phyloP scores from a whole-genome alignment of 2,329 filamentous ascomycete species.

The Trichoderma cornu-damae region DNA sequence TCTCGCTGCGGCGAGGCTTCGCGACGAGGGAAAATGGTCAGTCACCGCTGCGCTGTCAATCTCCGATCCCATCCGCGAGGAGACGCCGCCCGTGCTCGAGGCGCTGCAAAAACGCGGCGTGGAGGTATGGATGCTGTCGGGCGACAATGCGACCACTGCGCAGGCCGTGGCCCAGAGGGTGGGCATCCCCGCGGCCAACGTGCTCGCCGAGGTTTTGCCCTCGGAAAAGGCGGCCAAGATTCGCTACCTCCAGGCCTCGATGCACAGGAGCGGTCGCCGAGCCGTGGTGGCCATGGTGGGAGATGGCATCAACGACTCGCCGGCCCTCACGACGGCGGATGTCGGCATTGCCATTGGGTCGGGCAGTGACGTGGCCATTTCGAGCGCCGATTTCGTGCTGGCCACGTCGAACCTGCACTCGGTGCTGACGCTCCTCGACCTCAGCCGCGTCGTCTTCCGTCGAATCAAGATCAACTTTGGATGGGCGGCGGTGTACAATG shows the following conservation, averaged over 20 bases:
- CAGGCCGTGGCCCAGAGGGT: conserved; percentile 69
- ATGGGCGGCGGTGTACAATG: conserved; percentile 81
- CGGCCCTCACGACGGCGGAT: conserved; percentile 73
- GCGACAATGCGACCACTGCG: conserved; percentile 84
- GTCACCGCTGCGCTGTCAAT: conserved; percentile 67
- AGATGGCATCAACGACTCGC: conserved; percentile 85
- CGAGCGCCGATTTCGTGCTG: conserved; percentile 75
- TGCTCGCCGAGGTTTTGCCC: conserved; percentile 83
- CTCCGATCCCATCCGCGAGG: conserved; percentile 73
- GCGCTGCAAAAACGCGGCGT: conserved; percentile 61
- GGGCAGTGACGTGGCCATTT: conserved; percentile 79
- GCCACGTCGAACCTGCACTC: conserved; percentile 65
- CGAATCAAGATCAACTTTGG: conserved; percentile 80
- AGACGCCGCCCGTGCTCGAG: conserved; percentile 60
- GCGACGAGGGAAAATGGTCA: conserved; percentile 33
- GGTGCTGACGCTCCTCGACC: conserved; percentile 66
- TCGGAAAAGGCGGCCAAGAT: conserved; percentile 74
- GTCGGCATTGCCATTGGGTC: conserved; percentile 80
- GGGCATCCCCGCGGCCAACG: conserved; percentile 66
- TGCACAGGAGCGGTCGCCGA: conserved; percentile 38
- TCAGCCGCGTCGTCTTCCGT: conserved; percentile 67
- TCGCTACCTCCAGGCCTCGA: conserved; percentile 53
- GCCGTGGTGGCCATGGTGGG: conserved; percentile 74
- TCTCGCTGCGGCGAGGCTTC: conserved; percentile 45
- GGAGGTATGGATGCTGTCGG: conserved; percentile 86